These are phyloP conservation scores for Aspergillus brasiliensis DNA, from an alignment of 2,329 filamentous ascomycete genomes.

Conservation along the genomic window DNA sequence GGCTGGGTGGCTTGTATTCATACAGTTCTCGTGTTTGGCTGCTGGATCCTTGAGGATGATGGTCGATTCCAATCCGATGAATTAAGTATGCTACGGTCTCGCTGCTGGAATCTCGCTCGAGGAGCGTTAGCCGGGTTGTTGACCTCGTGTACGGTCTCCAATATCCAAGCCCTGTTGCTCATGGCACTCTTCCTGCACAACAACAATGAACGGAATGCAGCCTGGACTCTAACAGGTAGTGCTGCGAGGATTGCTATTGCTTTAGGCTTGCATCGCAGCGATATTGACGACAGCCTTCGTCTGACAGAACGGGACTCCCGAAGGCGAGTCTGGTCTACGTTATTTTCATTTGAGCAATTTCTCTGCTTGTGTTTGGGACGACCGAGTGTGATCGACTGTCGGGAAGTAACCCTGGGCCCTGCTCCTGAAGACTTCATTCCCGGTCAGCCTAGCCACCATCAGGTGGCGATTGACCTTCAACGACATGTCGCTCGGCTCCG, in stretches of 20 bases:
- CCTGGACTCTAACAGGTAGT: background rate
- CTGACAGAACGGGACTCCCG: background rate
- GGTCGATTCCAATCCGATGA: background rate
- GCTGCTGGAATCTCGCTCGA: background rate
- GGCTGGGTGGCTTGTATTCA: background rate
- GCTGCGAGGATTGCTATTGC: background rate
- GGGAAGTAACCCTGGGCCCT: background rate
- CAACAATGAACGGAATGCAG: background rate
- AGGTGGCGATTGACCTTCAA: background rate
- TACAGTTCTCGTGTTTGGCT: background rate
- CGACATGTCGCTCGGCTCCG: background rate
- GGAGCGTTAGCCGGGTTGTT: background rate
- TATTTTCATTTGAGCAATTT: background rate
- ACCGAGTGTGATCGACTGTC: background rate
- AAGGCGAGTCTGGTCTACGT: background rate
- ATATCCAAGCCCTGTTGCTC: background rate
- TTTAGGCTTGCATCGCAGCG: background rate
- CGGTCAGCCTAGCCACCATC: background rate
- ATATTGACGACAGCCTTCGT: background rate
- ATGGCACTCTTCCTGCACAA: background rate
- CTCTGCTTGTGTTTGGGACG: background rate
- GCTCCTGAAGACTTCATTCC: background rate
- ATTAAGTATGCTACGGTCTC: background rate
- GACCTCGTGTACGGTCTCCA: background rate
- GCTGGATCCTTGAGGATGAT: background rate